These are phyloP conservation scores for Silene coronaria DNA, from an alignment of 179 eudicot genomes.

Conservation along the genomic window DNA sequence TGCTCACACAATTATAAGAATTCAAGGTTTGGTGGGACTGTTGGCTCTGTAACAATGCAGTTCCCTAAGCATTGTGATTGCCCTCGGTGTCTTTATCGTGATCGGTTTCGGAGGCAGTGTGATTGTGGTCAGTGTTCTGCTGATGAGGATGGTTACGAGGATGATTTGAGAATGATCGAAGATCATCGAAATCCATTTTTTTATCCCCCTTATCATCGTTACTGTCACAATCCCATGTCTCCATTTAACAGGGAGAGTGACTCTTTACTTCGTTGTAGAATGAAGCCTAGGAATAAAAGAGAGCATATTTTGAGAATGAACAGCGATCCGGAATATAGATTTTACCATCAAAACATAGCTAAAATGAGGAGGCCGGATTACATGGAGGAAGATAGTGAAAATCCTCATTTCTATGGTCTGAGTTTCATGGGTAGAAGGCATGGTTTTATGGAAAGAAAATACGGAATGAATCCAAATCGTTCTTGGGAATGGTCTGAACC, in stretches of 20 bases:
- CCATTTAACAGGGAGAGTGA: neutral
- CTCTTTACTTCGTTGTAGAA: neutral
- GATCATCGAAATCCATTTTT: neutral
- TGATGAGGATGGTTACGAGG: neutral
- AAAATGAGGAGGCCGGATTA: neutral
- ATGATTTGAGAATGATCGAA: neutral
- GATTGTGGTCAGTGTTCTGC: neutral
- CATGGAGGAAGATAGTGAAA: neutral
- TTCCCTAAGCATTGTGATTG: neutral
- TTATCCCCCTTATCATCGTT: neutral
- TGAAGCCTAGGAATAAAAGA: neutral
- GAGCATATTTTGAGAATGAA: neutral
- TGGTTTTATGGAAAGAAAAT: neutral
- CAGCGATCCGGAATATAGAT: neutral
- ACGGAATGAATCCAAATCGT: neutral
- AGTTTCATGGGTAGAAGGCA: neutral
- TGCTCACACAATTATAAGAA: neutral
- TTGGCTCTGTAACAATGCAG: neutral
- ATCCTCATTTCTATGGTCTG: neutral
- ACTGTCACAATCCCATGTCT: neutral
- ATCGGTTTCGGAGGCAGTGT: neutral
- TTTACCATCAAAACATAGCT: neutral
- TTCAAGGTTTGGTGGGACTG: neutral
- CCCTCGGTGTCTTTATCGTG: neutral
- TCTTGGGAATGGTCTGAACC: slow-evolving; percentile 2